Evolutionary conservation across 345 rosid species (phyloP).

Genomic region (Lenwebbia sp.): DNA sequence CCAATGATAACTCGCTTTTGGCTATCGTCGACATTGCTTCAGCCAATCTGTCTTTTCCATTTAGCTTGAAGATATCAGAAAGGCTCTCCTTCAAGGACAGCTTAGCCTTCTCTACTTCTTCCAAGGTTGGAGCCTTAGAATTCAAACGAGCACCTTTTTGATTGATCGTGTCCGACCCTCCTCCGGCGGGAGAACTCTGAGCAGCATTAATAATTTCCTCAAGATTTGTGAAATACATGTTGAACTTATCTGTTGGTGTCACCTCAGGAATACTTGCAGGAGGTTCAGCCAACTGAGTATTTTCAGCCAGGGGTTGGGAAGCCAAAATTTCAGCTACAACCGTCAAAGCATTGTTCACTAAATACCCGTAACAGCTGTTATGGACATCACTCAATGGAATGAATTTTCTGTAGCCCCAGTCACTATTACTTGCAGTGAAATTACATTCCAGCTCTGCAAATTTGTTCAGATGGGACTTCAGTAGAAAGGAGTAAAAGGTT

Average conservation of each 20-base stretch:
- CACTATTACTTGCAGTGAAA: not conserved
- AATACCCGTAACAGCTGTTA: not conserved
- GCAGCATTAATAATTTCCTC: not conserved
- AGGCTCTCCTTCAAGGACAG: slow-evolving; percentile 2
- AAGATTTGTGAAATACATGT: not conserved
- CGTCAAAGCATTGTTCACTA: not conserved
- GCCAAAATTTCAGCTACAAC: not conserved
- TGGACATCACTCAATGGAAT: not conserved
- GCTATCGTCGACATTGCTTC: not conserved
- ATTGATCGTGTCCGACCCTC: not conserved
- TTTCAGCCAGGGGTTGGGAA: not conserved
- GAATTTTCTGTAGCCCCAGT: not conserved
- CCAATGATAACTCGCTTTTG: not conserved
- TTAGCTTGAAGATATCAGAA: slow-evolving; percentile 4
- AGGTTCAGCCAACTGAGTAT: not conserved
- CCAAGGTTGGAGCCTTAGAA: not conserved
- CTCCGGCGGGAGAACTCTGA: not conserved
- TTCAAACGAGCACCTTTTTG: not conserved
- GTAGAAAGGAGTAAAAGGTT: too few species aligned
- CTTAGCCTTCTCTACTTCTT: not conserved
- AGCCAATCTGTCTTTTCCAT: not conserved
- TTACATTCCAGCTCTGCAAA: not conserved
- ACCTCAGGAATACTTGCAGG: not conserved
- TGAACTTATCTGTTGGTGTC: not conserved
- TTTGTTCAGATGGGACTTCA: too few species aligned